A percentile compares a stretch with the other conserved stretches of the same genome.
phyloP scores from a whole-genome alignment of 768 basidiomycete genomes.

The Lactarius pseudohatsudake region DNA sequence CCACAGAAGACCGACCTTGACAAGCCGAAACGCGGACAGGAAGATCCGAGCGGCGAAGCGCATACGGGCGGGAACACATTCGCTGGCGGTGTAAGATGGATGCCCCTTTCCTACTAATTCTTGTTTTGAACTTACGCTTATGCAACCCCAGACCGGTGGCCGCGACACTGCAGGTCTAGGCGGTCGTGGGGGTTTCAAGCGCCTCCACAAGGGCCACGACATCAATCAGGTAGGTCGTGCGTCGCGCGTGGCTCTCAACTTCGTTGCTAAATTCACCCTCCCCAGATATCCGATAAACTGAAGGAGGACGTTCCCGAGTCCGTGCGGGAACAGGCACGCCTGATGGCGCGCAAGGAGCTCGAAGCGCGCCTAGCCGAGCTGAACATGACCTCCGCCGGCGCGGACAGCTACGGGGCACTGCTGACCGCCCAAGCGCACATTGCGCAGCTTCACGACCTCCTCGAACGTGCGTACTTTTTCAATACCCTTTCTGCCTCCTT shows the following conservation, averaged over 20 bases:
- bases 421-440: conserved; percentile 57
- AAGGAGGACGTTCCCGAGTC: conserved; percentile 62
- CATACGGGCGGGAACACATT: conserved; percentile 65
- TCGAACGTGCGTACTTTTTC: conserved; percentile 50
- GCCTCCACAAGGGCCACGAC: conserved; percentile 60
- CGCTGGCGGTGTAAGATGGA: conserved; percentile 55
- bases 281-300: conserved; percentile 49
- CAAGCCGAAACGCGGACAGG: conserved; percentile 61
- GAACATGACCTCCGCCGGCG: conserved; percentile 56
- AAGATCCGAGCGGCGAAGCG: conserved; percentile 52
- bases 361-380: conserved; percentile 61
- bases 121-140: neutral
- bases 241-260: neutral
- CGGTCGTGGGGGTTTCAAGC: conserved; percentile 66
- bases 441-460: conserved; percentile 55
- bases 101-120: neutral
- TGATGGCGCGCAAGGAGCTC: conserved; percentile 66
- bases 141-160: conserved; percentile 52
- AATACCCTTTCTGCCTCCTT: neutral
- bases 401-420: conserved; percentile 53
- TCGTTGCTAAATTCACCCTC: neutral
- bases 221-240: conserved; percentile 52
- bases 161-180: conserved; percentile 66
- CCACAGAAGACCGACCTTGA: conserved; percentile 49
- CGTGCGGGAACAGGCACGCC: conserved; percentile 59